Percentiles rank a stretch among this genome's conserved stretches.
These are phyloP conservation scores for Lithocarpus polystachyus DNA, from an alignment of 306 rosid genomes.

Conservation along the genomic window DNA sequence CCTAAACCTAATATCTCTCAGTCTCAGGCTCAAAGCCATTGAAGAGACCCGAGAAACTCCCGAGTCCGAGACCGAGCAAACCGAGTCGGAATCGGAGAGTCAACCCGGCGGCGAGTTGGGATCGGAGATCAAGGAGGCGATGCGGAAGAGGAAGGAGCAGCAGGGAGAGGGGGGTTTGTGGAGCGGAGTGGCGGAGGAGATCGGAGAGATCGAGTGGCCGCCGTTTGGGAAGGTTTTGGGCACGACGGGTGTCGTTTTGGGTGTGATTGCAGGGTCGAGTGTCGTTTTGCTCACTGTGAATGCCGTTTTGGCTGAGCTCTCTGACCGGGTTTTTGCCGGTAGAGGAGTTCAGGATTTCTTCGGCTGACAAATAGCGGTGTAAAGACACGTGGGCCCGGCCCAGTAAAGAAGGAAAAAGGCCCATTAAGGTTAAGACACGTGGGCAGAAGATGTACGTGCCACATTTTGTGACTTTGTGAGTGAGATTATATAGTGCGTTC, in stretches of 20 bases:
- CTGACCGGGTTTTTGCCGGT: slow-evolving; percentile 66
- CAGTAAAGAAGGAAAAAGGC: no score
- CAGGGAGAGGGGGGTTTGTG: slow-evolving; percentile 38
- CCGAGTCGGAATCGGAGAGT: slow-evolving; percentile 6
- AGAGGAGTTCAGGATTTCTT: slow-evolving; percentile 87
- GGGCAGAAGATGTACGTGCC: no score
- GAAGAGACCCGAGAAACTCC: slow-evolving; percentile 59
- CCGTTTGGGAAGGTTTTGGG: slow-evolving; percentile 78
- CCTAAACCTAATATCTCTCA: background rate
- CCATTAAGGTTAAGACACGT: no score
- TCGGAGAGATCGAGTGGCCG: slow-evolving; percentile 86
- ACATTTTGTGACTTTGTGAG: no score
- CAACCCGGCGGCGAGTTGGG: slow-evolving; percentile 35
- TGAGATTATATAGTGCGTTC: no score
- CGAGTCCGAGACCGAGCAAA: slow-evolving; percentile 32
- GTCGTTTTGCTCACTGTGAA: slow-evolving; percentile 85
- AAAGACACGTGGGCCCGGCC: no score
- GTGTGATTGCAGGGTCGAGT: slow-evolving; percentile 80
- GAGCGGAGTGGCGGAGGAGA: slow-evolving; percentile 75
- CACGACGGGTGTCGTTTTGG: slow-evolving; percentile 77
- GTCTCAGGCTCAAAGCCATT: slow-evolving; percentile 28
- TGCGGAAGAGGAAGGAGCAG: slow-evolving; percentile 62
- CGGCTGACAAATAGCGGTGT: slow-evolving; percentile 22
- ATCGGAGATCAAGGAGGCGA: slow-evolving; percentile 68
- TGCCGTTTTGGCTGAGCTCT: slow-evolving; percentile 75